Base-by-base conservation (phyloP, 2,329 filamentous ascomycete species). In the Pseudocercospora vitis region DNA sequence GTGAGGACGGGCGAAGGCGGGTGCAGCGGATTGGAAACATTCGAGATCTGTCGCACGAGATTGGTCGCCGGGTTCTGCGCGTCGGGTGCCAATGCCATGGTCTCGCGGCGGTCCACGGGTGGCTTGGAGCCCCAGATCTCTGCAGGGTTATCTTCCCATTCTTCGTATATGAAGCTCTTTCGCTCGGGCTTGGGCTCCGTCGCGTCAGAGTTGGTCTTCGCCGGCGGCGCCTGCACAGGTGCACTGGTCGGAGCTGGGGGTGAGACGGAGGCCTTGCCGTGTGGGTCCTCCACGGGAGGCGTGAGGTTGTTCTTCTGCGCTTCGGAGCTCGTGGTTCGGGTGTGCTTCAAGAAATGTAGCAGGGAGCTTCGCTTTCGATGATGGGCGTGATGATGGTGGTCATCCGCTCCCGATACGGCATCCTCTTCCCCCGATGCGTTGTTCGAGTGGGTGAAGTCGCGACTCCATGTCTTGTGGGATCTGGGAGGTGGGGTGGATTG, bases 131-230 rank as follows among this genome's bases (percentile, higher is more conserved):
- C 63, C 64, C 65, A 66, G 26, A 66, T 65, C 19, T 63, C 58
- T 8, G 56, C 55, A 3, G 64, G 63, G 32, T 66, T 59, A 49
- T 68, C 65, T 33, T 66, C 63, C 59, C 61, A 62, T 40, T 62
- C 56, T 42, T 60, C 60, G 39, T 66, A 63, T 11, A 52, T 56
- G 40, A 57, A 63, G n/a, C 42, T 47, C 16, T 46, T 14, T 5
- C 42, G 44, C 18, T 51, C 54, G n/a, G 50, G 40, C 19, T 45
- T 26, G 18, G 40, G 48, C 39, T 12, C 54, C 28, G 42, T 44
- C 32, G 29, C 26, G 8, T 37, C 29, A 16, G n/a, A n/a, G 4
- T 50, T 35, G 33, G 54, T 51, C 18, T 48, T 49, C 5, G 44
- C 16, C 14, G 60, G 50, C 9, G 57, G 53, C 18, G 58, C 52